A percentile compares a stretch with the other conserved stretches of the same genome.
Conservation (phyloP, 306 rosid genomes). For the Citrullus mucosospermus region DNA sequence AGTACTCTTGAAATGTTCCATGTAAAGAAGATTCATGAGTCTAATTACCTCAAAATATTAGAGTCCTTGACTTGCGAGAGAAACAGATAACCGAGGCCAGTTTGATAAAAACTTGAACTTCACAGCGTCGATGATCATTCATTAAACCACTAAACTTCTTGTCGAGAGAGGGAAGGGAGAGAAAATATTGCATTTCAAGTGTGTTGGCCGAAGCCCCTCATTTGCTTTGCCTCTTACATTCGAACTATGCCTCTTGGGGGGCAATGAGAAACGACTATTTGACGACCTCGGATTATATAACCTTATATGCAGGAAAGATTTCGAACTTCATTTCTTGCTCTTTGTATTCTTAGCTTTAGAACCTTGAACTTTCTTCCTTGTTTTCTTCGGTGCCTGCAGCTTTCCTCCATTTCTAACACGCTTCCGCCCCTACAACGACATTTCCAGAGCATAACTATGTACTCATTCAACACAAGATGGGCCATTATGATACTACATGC, state of each 20-base stretch:
- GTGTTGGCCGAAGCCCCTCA: too few species aligned
- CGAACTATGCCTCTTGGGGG: neutral
- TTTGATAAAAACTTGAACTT: too few species aligned
- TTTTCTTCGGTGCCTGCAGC: constrained; percentile 53
- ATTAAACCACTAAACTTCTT: too few species aligned
- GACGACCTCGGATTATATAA: too few species aligned
- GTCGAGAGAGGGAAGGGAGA: too few species aligned
- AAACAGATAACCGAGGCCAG: too few species aligned
- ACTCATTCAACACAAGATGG: neutral
- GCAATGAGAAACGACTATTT: neutral
- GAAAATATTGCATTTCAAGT: too few species aligned
- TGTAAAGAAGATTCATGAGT: too few species aligned
- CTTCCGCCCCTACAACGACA: constrained; percentile 62
- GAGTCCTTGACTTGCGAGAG: too few species aligned
- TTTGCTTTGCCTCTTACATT: neutral
- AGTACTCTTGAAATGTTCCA: too few species aligned
- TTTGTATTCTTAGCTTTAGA: constrained; percentile 64
- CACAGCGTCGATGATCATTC: too few species aligned
- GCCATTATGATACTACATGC: neutral
- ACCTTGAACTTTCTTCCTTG: constrained; percentile 48
- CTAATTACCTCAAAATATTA: too few species aligned
- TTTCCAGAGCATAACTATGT: neutral
- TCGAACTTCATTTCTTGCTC: constrained; percentile 43
- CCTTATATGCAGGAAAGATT: neutral
- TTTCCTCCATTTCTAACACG: constrained; percentile 57